Evolutionary conservation across 768 basidiomycete genomes (phyloP), one percentile per base, ranked within the genome.

Genomic region (Tulasnella sp.): DNA sequence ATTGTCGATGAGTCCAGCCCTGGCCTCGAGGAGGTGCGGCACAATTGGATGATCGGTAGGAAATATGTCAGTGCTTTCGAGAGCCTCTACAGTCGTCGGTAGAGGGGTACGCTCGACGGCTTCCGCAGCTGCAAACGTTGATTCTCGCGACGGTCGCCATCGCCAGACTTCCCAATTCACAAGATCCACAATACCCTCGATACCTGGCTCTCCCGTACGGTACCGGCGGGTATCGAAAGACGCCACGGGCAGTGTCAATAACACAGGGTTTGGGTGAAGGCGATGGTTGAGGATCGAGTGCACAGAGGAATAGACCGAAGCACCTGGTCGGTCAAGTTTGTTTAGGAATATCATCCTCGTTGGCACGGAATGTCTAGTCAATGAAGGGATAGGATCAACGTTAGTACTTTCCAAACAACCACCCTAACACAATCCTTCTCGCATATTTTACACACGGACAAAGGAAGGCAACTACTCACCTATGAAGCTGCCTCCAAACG

Each of bases 241-340:
- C 1, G 89, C 80, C 52, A 92, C 72, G 2, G 89, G 89, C 21
- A 92, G 73, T 3, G 79, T 75, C 11, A 92, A 69, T 9, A 75
- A 68, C 66, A 84, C 71, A 1, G 89, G 89, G 50, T 80, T 79
- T 2, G 80, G 77, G 64, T 92, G 89, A 36, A 92, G 74, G 35
- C 80, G 75, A 67, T 90, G 78, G n/a, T 75, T 69, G 9, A 90
- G 73, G 34, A 89, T 69, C 27, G 89, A 91, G n/a, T 74, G 63
- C 5, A 89, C 62, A 0, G 88, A 87, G 4, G 78, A 74, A 57
- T 73, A 74, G 64, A 88, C 81, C 1, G 86, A 90, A 3, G 89
- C 85, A 34, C 89, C 90, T 25, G 89, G 78, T 48, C 89, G 80
- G 68, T 92, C 89, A 42, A 91, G 75, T 67, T 92, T 92, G 72